phyloP scores from a whole-genome alignment of 305 asterid genomes.

The Fraxinus paxiana region DNA sequence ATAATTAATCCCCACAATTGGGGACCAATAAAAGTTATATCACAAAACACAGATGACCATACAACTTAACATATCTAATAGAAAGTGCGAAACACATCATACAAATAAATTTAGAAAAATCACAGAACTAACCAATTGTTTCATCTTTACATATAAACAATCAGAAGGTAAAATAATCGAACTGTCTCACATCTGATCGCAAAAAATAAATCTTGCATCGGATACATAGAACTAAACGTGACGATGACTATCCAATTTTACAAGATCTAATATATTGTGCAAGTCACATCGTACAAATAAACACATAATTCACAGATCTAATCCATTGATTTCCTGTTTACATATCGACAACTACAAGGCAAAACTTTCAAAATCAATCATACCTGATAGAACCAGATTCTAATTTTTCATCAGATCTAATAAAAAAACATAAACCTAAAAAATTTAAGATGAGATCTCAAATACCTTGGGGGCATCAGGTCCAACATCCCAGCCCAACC shows the following conservation, averaged over 20 bases:
- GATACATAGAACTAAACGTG: not conserved
- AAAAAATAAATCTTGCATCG: not conserved
- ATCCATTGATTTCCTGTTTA: not conserved
- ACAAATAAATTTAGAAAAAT: not conserved
- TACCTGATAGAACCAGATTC: constrained; percentile 19
- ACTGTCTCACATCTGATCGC: not conserved
- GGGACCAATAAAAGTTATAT: not conserved
- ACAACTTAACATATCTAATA: not conserved
- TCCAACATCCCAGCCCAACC: constrained; percentile 47
- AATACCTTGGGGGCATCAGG: constrained; percentile 33
- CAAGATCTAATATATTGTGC: not conserved
- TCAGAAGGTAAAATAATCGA: not conserved
- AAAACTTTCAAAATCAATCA: constrained; percentile 7
- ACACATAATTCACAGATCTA: not conserved
- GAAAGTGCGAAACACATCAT: not conserved
- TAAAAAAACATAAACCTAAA: constrained; percentile 1
- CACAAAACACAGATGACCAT: not conserved
- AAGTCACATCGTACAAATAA: not conserved
- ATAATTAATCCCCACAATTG: not conserved
- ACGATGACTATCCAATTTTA: not conserved
- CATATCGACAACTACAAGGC: not conserved
- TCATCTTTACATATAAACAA: not conserved
- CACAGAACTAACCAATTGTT: not conserved
- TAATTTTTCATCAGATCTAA: constrained; percentile 22
- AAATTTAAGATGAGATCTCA: not conserved